A percentile compares a stretch with the other conserved stretches of the same genome.
Conservation (phyloP, 2,329 filamentous ascomycete genomes). For the Scolecobasidium constrictum region DNA sequence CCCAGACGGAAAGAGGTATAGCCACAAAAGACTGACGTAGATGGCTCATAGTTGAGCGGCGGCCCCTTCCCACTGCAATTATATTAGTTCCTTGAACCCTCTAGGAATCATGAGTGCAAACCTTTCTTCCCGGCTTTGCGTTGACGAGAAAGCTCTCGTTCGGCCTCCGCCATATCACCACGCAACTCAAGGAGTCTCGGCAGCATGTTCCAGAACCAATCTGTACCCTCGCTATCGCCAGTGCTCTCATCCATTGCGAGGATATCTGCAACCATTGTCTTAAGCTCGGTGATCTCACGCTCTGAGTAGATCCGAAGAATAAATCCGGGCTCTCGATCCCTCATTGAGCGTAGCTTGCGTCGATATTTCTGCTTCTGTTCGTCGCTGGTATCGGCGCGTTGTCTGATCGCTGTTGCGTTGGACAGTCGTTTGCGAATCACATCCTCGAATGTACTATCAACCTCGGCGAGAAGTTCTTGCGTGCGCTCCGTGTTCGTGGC, state of each 20-base stretch:
- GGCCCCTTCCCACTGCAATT: too few relatives aligned
- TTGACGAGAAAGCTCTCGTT: neutral
- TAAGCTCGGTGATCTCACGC: constrained; percentile 5
- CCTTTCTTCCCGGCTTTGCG: neutral
- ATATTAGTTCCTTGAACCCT: too few relatives aligned
- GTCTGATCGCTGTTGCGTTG: neutral
- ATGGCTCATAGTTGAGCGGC: too few relatives aligned
- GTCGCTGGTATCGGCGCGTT: constrained; percentile 1
- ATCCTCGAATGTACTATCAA: constrained; percentile 16
- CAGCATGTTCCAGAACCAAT: constrained; percentile 5
- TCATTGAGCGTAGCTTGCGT: neutral
- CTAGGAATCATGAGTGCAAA: neutral
- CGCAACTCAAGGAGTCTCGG: constrained; percentile 6
- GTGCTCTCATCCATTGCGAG: constrained; percentile 5
- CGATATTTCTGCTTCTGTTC: constrained; percentile 4
- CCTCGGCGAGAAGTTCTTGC: constrained; percentile 31
- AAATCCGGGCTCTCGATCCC: neutral
- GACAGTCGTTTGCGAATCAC: constrained; percentile 7
- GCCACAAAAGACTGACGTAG: neutral
- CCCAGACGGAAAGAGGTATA: constrained; percentile 2
- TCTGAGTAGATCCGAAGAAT: constrained; percentile 2
- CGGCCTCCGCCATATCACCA: constrained; percentile 7
- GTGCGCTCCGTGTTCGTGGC: constrained; percentile 21
- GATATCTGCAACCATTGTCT: constrained; percentile 9
- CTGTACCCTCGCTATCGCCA: constrained; percentile 3